Conservation (phyloP, 495 filamentous ascomycete species). For the Parathielavia hyrcaniae region DNA sequence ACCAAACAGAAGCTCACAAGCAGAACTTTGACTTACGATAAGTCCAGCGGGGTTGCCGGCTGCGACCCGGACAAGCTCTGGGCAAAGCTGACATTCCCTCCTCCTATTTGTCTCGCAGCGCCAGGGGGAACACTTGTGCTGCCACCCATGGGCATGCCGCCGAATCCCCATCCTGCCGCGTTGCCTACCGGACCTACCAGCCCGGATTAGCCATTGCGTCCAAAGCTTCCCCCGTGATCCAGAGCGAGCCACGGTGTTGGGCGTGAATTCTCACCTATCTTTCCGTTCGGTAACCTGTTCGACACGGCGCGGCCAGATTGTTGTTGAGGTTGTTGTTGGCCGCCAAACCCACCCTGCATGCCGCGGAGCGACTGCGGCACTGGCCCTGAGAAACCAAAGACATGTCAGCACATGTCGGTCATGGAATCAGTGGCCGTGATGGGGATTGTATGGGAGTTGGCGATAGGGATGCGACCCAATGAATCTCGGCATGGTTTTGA, state of each 20-base stretch:
- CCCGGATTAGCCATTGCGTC: constrained; percentile 27
- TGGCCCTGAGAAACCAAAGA: constrained; percentile 44
- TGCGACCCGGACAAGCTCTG: constrained; percentile 76
- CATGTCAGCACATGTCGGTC: constrained; percentile 18
- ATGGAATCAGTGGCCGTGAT: constrained; percentile 1
- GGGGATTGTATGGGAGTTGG: constrained; percentile 5
- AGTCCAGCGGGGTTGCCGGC: constrained; percentile 65
- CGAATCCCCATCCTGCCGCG: constrained; percentile 66
- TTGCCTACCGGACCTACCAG: constrained; percentile 48
- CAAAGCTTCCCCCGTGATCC: background rate
- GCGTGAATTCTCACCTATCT: constrained; percentile 54
- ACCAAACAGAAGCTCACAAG: constrained; percentile 7
- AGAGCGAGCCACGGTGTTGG: background rate
- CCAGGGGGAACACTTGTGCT: constrained; percentile 50
- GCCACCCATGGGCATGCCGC: constrained; percentile 60
- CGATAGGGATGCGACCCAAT: background rate
- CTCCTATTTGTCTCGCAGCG: constrained; percentile 50
- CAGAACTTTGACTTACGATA: constrained; percentile 59
- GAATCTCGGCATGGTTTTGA: background rate
- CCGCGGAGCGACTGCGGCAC: constrained; percentile 63
- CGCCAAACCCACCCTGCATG: constrained; percentile 61
- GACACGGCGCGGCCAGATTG: constrained; percentile 58
- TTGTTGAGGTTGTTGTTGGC: constrained; percentile 54
- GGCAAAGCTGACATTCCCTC: constrained; percentile 68
- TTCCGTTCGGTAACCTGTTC: constrained; percentile 67